Evolutionary conservation across 306 rosid species (phyloP).

Genomic region (Abrus precatorius): DNA sequence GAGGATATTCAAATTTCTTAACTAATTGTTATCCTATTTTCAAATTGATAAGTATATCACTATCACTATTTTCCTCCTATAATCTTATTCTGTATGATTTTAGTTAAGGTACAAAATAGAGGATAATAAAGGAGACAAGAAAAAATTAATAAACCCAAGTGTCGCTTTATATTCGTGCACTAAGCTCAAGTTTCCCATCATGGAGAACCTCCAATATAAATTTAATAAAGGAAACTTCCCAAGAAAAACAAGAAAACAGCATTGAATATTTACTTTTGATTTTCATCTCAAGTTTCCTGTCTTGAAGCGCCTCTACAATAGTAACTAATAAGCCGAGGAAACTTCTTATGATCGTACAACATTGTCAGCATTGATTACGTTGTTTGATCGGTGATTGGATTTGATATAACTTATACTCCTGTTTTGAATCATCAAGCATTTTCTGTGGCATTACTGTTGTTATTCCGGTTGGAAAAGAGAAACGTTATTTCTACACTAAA

Average conservation of each 20-base stretch:
- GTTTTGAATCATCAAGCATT: neutral
- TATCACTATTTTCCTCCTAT: neutral
- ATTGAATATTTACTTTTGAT: neutral
- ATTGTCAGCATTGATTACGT: constrained; percentile 3
- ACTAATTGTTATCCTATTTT: neutral
- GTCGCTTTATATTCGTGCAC: neutral
- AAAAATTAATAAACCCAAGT: neutral
- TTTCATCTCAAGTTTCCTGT: neutral
- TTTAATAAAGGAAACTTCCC: constrained; percentile 29
- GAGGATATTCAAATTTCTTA: neutral
- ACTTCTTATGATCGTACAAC: constrained; percentile 26
- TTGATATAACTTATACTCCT: neutral
- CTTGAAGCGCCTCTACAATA: neutral
- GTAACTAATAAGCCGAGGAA: constrained; percentile 26
- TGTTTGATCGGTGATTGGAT: neutral
- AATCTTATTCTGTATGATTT: neutral
- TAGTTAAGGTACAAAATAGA: neutral
- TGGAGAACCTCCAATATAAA: constrained; percentile 9
- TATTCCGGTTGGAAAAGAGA: too few species aligned
- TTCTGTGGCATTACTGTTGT: neutral
- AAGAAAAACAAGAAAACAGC: constrained; percentile 6
- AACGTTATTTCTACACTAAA: too few species aligned
- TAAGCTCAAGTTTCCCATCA: neutral
- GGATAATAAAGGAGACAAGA: neutral
- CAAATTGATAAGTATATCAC: neutral